Evolutionary conservation across 1,284 basidiomycete genomes (phyloP).

Genomic region (Trichosporon inkin): DNA sequence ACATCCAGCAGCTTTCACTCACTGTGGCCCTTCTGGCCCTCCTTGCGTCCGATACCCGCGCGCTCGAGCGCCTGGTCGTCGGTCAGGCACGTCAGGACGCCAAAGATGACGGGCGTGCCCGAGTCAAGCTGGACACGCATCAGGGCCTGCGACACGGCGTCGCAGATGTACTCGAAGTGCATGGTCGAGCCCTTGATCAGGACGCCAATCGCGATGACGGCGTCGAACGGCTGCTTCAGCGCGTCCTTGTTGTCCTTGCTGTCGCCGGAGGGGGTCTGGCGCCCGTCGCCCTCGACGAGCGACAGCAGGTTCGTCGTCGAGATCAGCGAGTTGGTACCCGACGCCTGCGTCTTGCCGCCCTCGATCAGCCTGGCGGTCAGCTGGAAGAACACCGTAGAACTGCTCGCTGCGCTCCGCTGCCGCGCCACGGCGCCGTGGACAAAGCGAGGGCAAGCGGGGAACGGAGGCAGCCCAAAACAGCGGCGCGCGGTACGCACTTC

Average conservation of each 20-base stretch:
- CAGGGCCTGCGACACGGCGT: constrained; percentile 82
- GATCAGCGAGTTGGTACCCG: constrained; percentile 46
- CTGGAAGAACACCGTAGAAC: neutral
- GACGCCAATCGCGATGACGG: constrained; percentile 92
- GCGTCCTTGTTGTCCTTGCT: constrained; percentile 53
- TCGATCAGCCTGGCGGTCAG: constrained; percentile 41
- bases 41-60: constrained; percentile 63
- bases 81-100: constrained; percentile 85
- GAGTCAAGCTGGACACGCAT: constrained; percentile 93
- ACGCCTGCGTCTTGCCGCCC: constrained; percentile 45
- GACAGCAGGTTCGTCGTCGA: constrained; percentile 55
- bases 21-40: constrained; percentile 49
- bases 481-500: constrained; percentile 57
- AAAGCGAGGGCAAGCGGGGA: too few relatives aligned
- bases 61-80: constrained; percentile 93
- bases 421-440: too few relatives aligned
- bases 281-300: constrained; percentile 61
- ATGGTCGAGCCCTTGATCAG: constrained; percentile 96
- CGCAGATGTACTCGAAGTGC: constrained; percentile 99
- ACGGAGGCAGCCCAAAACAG: too few relatives aligned
- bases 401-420: neutral
- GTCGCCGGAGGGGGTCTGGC: constrained; percentile 50
- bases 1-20: constrained; percentile 24
- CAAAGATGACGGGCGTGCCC: constrained; percentile 93
- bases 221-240: constrained; percentile 63